Evolutionary conservation across 768 basidiomycete genomes (phyloP), one percentile per base, ranked within the genome.

Genomic region (Auriscalpium orientale): DNA sequence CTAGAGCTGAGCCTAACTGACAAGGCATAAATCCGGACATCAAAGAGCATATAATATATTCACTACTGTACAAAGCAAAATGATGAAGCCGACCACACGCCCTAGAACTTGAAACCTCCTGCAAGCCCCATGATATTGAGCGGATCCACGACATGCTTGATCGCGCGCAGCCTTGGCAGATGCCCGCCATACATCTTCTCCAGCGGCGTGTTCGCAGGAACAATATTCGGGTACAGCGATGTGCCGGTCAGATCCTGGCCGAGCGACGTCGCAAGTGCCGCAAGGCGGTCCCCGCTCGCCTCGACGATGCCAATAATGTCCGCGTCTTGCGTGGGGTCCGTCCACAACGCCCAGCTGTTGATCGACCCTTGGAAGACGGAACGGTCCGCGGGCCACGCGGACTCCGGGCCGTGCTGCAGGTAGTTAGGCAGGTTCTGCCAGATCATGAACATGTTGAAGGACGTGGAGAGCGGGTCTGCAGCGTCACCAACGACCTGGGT

Each of bases 111-210:
- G 35, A 56, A 65, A 2, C 64, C 64, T 8, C 64, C 63, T 1
- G 63, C 55, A 8, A 64, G 56, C 7, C 52, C 56, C 64, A 65
- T 65, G 3, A 65, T 58, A 20, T 58, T 54, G 35, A 60, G 16
- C 1, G 64, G 64, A 21, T 65, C 64, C 22, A 60, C 44, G 10
- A 11, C 10, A 1, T 8, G 12, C 53, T 48, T 57, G 34, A 63
- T 55, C 16, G 28, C 16, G 13, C 51, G 50, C 46, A 63, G 35
- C n/a, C 56, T 49, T 10, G 52, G 35, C 44, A 64, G 4, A 10
- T 65, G 62, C 9, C 10, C 35, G 12, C 63, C 64, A 33, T 64
- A 64, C 0, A 64, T 55, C 16, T 44, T 20, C 44, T 52, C 46
- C 43, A 64, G n/a, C 15, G 56, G 54, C 0, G 59, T 61, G 5